A percentile compares a stretch with the other conserved stretches of the same genome.
Conservation (phyloP, 2,329 filamentous ascomycete species). For the Botryotinia convoluta region DNA sequence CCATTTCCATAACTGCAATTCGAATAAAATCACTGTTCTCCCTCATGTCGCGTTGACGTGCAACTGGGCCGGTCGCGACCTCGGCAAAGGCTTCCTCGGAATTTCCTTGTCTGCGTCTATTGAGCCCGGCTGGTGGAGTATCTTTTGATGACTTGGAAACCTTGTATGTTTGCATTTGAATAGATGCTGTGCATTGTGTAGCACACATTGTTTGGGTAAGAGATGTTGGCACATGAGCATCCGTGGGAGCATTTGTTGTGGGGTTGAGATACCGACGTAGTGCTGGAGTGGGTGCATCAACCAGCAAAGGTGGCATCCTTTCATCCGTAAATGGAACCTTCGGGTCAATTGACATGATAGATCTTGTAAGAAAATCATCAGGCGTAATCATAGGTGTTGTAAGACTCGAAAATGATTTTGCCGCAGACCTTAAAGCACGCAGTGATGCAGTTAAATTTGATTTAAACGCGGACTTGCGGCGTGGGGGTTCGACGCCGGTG, state of each 20-base stretch:
- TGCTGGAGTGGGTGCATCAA: slow-evolving; percentile 63
- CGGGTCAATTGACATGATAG: slow-evolving; percentile 65
- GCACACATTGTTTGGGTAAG: slow-evolving; percentile 39
- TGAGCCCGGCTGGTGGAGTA: slow-evolving; percentile 42
- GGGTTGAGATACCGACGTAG: slow-evolving; percentile 68
- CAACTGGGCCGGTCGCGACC: slow-evolving; percentile 44
- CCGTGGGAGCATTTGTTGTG: slow-evolving; percentile 50
- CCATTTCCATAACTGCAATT: slow-evolving; percentile 70
- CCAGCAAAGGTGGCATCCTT: slow-evolving; percentile 58
- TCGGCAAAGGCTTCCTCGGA: slow-evolving; percentile 38
- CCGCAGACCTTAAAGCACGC: slow-evolving; percentile 60
- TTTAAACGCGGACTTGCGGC: slow-evolving; percentile 54
- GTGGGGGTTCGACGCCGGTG: slow-evolving; percentile 23
- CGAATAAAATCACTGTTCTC: slow-evolving; percentile 71
- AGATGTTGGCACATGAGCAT: slow-evolving; percentile 40
- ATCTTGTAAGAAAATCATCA: slow-evolving; percentile 65
- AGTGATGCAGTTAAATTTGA: slow-evolving; percentile 68
- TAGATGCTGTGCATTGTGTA: slow-evolving; percentile 60
- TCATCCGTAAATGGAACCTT: slow-evolving; percentile 66
- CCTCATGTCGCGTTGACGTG: slow-evolving; percentile 63
- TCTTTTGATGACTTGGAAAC: slow-evolving; percentile 35
- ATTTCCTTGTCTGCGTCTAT: slow-evolving; percentile 33
- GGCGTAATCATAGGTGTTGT: slow-evolving; percentile 63
- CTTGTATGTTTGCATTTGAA: slow-evolving; percentile 70
- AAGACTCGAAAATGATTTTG: slow-evolving; percentile 60